These are phyloP conservation scores for Nannochloropsis salina DNA, from an alignment of 108 stramenopile species.

Conservation along the genomic window DNA sequence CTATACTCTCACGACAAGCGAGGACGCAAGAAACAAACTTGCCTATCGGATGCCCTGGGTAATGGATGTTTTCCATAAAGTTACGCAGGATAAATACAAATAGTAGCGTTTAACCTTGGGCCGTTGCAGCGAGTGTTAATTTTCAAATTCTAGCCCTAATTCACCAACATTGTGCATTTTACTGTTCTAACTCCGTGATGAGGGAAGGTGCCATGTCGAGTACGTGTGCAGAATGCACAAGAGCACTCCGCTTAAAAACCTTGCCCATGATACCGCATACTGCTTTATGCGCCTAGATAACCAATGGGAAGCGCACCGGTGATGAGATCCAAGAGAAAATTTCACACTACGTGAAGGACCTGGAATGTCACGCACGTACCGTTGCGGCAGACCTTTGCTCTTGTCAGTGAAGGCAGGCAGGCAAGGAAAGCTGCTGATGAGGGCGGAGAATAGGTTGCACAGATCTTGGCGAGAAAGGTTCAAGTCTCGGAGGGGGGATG, in stretches of 20 bases:
- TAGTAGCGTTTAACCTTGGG: too few relatives aligned
- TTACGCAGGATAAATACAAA: not conserved
- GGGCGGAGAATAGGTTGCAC: not conserved
- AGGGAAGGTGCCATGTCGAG: not conserved
- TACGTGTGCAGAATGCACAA: conserved; percentile 12
- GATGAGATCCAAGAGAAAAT: too few relatives aligned
- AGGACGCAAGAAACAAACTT: not conserved
- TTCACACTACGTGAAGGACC: too few relatives aligned
- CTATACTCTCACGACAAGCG: not conserved
- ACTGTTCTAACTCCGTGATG: not conserved
- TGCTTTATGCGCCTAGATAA: not conserved
- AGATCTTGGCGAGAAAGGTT: not conserved
- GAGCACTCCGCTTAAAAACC: conserved; percentile 6
- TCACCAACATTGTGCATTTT: too few relatives aligned
- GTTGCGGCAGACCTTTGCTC: not conserved
- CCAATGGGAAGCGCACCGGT: too few relatives aligned
- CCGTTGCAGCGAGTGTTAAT: too few relatives aligned
- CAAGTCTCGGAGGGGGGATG: not conserved
- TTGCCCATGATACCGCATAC: not conserved
- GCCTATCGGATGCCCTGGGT: not conserved
- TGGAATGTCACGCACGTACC: not conserved
- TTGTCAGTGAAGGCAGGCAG: not conserved
- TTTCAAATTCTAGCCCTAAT: too few relatives aligned
- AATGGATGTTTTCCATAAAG: not conserved
- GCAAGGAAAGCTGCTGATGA: not conserved